phyloP scores from a whole-genome alignment of 495 filamentous ascomycete species.

The Penicillium canescens region DNA sequence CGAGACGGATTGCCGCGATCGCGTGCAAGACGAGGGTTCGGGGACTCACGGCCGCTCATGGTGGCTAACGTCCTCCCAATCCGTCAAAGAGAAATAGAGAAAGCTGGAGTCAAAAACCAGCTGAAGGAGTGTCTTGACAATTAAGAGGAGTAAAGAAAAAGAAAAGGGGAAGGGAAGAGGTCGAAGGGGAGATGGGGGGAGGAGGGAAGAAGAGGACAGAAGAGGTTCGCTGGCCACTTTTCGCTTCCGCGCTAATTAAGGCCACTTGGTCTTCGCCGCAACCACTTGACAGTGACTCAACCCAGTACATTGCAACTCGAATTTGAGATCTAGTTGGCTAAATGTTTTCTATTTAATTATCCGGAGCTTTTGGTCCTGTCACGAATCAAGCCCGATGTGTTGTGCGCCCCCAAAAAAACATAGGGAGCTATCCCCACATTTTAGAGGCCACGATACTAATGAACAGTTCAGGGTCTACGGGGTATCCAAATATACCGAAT shows the following conservation, averaged over 20 bases:
- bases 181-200: constrained; percentile 36
- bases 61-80: constrained; percentile 40
- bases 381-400: neutral
- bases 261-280: constrained; percentile 45
- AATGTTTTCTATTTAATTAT: constrained; percentile 1
- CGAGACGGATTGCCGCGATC: constrained; percentile 33
- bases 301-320: neutral
- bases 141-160: constrained; percentile 43
- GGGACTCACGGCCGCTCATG: constrained; percentile 51
- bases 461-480: neutral
- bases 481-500: neutral
- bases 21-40: constrained; percentile 24
- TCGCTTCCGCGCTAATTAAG: constrained; percentile 47
- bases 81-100: constrained; percentile 25
- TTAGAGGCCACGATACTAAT: constrained; percentile 11
- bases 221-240: constrained; percentile 47
- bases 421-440: constrained; percentile 10
- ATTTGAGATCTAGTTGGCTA: neutral
- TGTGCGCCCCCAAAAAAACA: neutral
- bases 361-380: neutral
- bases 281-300: constrained; percentile 17
- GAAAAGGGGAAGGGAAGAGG: constrained; percentile 35
- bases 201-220: constrained; percentile 37
- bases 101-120: constrained; percentile 60
- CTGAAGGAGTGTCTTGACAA: constrained; percentile 47